These are phyloP conservation scores for Arbutus unedo DNA, from an alignment of 148 eudicot species.

Conservation along the genomic window DNA sequence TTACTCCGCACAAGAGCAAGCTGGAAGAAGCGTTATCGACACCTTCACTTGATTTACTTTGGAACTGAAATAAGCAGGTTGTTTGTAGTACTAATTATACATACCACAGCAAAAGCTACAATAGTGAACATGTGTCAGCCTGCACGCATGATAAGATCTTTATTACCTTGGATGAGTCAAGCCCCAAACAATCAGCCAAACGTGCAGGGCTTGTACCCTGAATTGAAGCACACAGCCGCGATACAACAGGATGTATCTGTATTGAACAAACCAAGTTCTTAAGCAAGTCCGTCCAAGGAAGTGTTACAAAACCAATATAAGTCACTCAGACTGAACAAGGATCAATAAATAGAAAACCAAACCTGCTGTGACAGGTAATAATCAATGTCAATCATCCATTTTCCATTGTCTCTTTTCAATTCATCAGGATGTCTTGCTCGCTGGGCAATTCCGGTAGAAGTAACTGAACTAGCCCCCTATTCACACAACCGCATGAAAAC, in stretches of 20 bases:
- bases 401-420: conserved; percentile 61
- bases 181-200: conserved; percentile 93
- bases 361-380: conserved; percentile 99
- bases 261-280: conserved; percentile 19
- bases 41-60: conserved; percentile 57
- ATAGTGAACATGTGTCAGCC: neutral
- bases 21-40: conserved; percentile 52
- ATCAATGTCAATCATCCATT: conserved; percentile 90
- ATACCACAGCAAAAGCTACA: conserved; percentile 12
- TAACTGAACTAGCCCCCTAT: conserved; percentile 62
- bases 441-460: conserved; percentile 81
- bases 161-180: conserved; percentile 86
- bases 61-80: conserved; percentile 53
- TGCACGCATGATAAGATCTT: neutral
- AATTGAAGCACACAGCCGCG: conserved; percentile 96
- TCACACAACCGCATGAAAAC: conserved; percentile 15
- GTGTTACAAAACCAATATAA: neutral
- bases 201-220: conserved; percentile 97
- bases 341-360: conserved; percentile 12
- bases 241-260: conserved; percentile 97
- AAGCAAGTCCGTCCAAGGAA: conserved; percentile 10
- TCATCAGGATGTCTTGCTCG: conserved; percentile 99
- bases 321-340: neutral
- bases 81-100: conserved; percentile 20
- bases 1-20: conserved; percentile 45